Percentiles rank a stretch among this genome's conserved stretches.
phyloP scores from a whole-genome alignment of 176 grass and related monocot species.

The Bromus sterilis region DNA sequence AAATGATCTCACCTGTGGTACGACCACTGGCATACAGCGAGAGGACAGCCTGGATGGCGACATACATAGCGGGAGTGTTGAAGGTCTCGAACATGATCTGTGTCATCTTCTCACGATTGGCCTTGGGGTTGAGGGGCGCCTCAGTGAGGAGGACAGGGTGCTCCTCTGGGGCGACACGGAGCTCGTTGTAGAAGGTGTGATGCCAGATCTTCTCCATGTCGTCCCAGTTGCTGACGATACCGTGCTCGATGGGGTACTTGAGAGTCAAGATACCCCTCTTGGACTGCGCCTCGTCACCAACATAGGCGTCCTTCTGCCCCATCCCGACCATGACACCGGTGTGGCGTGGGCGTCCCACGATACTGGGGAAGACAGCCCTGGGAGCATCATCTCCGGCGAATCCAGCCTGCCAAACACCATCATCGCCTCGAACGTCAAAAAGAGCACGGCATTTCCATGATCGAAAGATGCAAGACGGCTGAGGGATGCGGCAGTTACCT shows the following conservation, averaged over 20 bases:
- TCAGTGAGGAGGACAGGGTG: slow-evolving; percentile 65
- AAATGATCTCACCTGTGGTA: slow-evolving; percentile 47
- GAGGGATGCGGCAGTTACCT: slow-evolving; percentile 22
- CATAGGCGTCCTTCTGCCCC: slow-evolving; percentile 80
- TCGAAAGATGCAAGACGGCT: neutral
- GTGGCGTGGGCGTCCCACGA: slow-evolving; percentile 57
- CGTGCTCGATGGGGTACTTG: slow-evolving; percentile 77
- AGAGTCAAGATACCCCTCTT: slow-evolving; percentile 74
- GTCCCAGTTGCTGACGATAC: slow-evolving; percentile 77
- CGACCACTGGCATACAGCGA: slow-evolving; percentile 72
- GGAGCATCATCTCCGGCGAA: slow-evolving; percentile 67
- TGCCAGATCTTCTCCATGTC: slow-evolving; percentile 92
- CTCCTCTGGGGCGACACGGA: slow-evolving; percentile 66
- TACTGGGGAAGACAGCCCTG: slow-evolving; percentile 69
- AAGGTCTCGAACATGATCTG: slow-evolving; percentile 87
- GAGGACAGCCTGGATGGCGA: slow-evolving; percentile 79
- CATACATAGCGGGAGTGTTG: slow-evolving; percentile 72
- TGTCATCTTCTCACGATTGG: slow-evolving; percentile 76
- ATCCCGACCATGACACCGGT: slow-evolving; percentile 74
- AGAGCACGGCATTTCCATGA: neutral
- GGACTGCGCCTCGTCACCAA: slow-evolving; percentile 67
- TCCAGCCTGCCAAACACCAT: slow-evolving; percentile 27
- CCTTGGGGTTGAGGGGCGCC: slow-evolving; percentile 76
- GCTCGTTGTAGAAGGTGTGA: slow-evolving; percentile 84
- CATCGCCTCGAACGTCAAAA: neutral